phyloP scores from a whole-genome alignment of 2,329 filamentous ascomycete genomes.

The Xylaria sp. region DNA sequence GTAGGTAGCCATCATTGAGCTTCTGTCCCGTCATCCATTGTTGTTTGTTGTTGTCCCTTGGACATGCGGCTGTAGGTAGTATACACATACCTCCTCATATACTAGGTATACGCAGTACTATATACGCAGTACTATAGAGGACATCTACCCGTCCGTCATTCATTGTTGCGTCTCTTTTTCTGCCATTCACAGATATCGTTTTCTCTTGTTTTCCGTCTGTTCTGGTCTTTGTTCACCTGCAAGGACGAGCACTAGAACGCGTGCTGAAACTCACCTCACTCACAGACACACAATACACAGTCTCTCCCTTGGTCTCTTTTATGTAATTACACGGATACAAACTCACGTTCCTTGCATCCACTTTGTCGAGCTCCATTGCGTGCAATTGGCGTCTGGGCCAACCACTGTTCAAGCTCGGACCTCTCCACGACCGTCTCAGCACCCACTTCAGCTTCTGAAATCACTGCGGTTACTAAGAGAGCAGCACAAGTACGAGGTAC shows the following conservation, averaged over 20 bases:
- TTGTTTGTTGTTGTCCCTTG: constrained; percentile 27
- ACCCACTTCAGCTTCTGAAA: constrained; percentile 27
- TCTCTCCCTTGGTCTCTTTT: constrained; percentile 13
- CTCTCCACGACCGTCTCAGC: constrained; percentile 19
- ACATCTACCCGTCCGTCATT: constrained; percentile 15
- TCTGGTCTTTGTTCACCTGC: neutral
- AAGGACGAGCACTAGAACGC: constrained; percentile 6
- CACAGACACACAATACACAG: constrained; percentile 14
- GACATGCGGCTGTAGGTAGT: neutral
- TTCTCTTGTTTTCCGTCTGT: neutral
- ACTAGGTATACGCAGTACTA: neutral
- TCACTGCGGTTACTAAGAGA: constrained; percentile 13
- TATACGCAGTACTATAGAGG: neutral
- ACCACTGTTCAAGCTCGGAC: constrained; percentile 21
- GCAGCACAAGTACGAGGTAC: constrained; percentile 35
- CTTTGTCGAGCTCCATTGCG: constrained; percentile 23
- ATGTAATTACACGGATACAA: constrained; percentile 18
- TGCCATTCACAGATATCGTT: constrained; percentile 1
- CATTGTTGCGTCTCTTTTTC: constrained; percentile 28
- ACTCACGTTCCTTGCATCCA: constrained; percentile 21
- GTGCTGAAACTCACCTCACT: constrained; percentile 7
- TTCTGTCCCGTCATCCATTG: constrained; percentile 5
- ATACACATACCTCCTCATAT: neutral
- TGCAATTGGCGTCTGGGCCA: constrained; percentile 18
- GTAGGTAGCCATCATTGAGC: constrained; percentile 1